phyloP scores from a whole-genome alignment of 768 basidiomycete genomes.

The Gautieria morchelliformis region DNA sequence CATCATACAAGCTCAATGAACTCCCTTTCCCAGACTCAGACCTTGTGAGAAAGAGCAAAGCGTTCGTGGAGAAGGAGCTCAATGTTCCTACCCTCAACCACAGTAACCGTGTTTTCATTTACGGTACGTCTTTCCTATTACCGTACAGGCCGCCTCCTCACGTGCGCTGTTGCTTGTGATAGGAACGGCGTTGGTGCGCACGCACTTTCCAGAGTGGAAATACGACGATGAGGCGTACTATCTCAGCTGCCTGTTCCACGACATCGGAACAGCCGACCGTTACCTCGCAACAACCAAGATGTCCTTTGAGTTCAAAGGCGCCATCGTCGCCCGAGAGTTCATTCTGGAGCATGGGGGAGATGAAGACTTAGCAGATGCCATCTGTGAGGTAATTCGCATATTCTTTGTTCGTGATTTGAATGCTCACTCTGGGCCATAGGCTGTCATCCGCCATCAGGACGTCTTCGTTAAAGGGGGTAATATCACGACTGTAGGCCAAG shows the following conservation, averaged over 20 bases:
- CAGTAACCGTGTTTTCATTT: conserved; percentile 40
- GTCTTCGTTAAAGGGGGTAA: conserved; percentile 39
- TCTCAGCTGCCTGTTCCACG: conserved; percentile 42
- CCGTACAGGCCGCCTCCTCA: not conserved
- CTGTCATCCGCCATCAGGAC: conserved; percentile 39
- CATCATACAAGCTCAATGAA: conserved; percentile 28
- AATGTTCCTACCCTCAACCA: conserved; percentile 39
- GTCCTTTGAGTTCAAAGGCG: conserved; percentile 49
- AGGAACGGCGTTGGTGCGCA: conserved; percentile 39
- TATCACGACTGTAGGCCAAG: conserved; percentile 41
- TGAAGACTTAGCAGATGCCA: conserved; percentile 42
- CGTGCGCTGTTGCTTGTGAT: not conserved
- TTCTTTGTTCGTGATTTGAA: not conserved
- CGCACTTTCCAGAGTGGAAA: conserved; percentile 38
- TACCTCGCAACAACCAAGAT: conserved; percentile 44
- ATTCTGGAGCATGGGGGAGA: conserved; percentile 33
- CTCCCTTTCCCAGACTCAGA: conserved; percentile 35
- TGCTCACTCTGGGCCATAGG: conserved; percentile 7
- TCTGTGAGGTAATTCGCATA: conserved; percentile 27
- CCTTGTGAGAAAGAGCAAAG: conserved; percentile 29
- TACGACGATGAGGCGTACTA: conserved; percentile 43
- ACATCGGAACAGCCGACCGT: conserved; percentile 40
- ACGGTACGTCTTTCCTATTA: conserved; percentile 26
- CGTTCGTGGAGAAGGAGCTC: conserved; percentile 36
- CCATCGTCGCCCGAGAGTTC: conserved; percentile 40